Conservation (phyloP, 1,284 basidiomycete genomes). For the Fomitiporia mediterranea region DNA sequence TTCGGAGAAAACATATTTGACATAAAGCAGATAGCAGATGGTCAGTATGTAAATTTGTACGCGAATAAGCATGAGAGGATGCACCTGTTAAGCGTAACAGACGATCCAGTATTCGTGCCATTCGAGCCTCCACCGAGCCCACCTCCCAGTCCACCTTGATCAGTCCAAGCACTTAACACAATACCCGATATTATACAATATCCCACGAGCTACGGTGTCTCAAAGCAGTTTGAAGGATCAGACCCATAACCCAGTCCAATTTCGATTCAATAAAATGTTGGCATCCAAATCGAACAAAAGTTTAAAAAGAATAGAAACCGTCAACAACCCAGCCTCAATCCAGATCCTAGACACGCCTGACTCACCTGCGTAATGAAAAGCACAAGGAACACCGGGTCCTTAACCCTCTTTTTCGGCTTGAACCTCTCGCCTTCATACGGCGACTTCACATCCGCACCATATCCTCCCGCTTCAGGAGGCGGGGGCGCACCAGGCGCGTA, state of each 20-base stretch:
- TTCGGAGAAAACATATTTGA: not conserved
- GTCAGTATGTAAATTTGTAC: too few species aligned
- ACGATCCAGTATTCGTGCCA: conserved; percentile 37
- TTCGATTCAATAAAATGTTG: too few species aligned
- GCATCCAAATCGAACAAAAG: not conserved
- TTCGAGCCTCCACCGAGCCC: conserved; percentile 48
- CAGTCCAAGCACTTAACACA: conserved; percentile 57
- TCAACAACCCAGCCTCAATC: not conserved
- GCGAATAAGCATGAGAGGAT: conserved; percentile 24
- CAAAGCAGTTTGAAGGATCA: not conserved
- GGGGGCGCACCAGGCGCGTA: conserved; percentile 26
- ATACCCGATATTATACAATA: conserved; percentile 66
- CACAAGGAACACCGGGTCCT: conserved; percentile 68
- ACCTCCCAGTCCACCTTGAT: conserved; percentile 61
- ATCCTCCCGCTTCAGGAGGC: conserved; percentile 8
- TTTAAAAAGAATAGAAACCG: not conserved
- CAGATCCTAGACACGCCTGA: not conserved
- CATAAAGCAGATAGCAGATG: conserved; percentile 1
- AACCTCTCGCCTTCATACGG: conserved; percentile 64
- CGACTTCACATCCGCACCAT: conserved; percentile 41
- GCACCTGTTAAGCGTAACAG: conserved; percentile 57
- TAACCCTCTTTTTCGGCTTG: conserved; percentile 63
- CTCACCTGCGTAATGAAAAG: conserved; percentile 64
- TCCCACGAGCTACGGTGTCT: conserved; percentile 48
- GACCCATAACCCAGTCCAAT: not conserved